Evolutionary conservation across 768 basidiomycete genomes (phyloP).

Genomic region (Tylopilus plumbeoviolaceoides): DNA sequence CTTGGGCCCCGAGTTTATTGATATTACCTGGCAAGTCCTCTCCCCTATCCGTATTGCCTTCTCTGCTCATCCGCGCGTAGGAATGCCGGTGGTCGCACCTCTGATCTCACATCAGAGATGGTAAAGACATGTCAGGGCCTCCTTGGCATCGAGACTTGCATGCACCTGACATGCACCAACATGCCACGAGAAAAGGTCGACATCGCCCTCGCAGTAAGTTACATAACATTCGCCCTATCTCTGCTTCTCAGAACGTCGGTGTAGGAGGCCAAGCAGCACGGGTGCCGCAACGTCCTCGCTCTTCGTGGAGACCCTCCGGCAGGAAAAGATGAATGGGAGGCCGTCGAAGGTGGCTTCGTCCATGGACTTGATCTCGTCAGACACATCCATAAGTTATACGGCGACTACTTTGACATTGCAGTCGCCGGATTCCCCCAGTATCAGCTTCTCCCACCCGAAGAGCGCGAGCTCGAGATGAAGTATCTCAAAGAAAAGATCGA

Average conservation of each 20-base stretch:
- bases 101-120: slow-evolving; percentile 89
- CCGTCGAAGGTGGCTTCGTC: slow-evolving; percentile 84
- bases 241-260: slow-evolving; percentile 2
- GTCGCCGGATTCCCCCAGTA: slow-evolving; percentile 92
- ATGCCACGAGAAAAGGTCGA: slow-evolving; percentile 98
- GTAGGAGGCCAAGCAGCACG: slow-evolving; percentile 84
- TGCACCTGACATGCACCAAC: slow-evolving; percentile 98
- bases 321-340: slow-evolving; percentile 89
- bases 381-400: slow-evolving; percentile 79
- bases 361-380: slow-evolving; percentile 90
- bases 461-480: slow-evolving; percentile 72
- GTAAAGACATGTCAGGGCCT: slow-evolving; percentile 91
- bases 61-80: slow-evolving; percentile 36
- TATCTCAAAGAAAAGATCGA: slow-evolving; percentile 91
- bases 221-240: slow-evolving; percentile 1
- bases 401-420: slow-evolving; percentile 93
- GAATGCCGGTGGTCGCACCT: slow-evolving; percentile 96
- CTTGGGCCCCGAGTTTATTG: slow-evolving; percentile 95
- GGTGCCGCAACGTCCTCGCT: slow-evolving; percentile 91
- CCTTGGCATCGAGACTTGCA: slow-evolving; percentile 94
- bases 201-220: slow-evolving; percentile 75
- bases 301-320: slow-evolving; percentile 89
- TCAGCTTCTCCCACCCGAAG: slow-evolving; percentile 65
- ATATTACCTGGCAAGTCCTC: slow-evolving; percentile 81
- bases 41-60: not conserved